Evolutionary conservation across 2,329 filamentous ascomycete species (phyloP).

Genomic region (Fusarium nurragi): DNA sequence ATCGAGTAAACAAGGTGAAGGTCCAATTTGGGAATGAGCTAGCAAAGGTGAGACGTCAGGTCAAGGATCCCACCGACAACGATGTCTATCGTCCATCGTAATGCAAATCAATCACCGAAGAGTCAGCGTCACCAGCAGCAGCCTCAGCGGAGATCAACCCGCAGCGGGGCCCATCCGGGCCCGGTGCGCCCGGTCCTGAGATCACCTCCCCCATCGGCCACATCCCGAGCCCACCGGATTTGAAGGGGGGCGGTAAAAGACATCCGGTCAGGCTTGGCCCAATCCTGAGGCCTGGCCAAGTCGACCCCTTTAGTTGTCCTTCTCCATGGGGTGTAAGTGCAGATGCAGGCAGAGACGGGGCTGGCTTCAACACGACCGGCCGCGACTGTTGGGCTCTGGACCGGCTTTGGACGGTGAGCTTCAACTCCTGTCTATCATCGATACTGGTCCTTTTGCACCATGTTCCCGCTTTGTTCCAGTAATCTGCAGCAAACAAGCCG

Average conservation of each 20-base stretch:
- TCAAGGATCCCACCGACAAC: neutral
- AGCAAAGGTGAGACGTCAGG: slow-evolving; percentile 31
- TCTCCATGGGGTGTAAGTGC: slow-evolving; percentile 36
- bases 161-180: slow-evolving; percentile 33
- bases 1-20: slow-evolving; percentile 29
- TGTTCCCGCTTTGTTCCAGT: slow-evolving; percentile 8
- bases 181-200: slow-evolving; percentile 35
- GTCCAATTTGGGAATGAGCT: slow-evolving; percentile 11
- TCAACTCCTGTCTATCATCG: too few species aligned
- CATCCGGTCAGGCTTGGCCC: slow-evolving; percentile 29
- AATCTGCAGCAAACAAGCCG: neutral
- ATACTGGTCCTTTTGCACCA: neutral
- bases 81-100: slow-evolving; percentile 27
- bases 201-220: slow-evolving; percentile 42
- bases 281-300: slow-evolving; percentile 1
- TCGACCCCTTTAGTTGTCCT: slow-evolving; percentile 11
- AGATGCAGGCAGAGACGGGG: slow-evolving; percentile 11
- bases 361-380: slow-evolving; percentile 21
- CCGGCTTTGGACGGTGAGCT: slow-evolving; percentile 12
- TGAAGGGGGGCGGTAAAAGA: slow-evolving; percentile 40
- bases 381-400: slow-evolving; percentile 35
- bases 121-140: slow-evolving; percentile 10
- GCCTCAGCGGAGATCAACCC: slow-evolving; percentile 38
- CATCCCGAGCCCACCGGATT: slow-evolving; percentile 38
- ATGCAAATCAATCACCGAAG: slow-evolving; percentile 41